Evolutionary conservation across 345 rosid genomes (phyloP).

Genomic region (Populus davidiana): DNA sequence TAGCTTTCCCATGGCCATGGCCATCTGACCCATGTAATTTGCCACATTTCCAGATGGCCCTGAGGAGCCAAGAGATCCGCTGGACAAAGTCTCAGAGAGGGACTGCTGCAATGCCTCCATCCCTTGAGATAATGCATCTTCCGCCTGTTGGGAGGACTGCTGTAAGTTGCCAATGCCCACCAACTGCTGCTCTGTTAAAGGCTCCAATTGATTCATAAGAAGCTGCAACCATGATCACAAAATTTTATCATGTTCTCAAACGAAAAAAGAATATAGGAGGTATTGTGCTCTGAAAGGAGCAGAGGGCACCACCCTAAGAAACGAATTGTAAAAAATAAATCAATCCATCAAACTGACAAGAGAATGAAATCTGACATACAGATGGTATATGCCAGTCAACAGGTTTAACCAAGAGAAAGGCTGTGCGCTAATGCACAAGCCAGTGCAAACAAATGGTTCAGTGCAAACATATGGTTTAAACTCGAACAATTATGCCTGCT

Average conservation of each 20-base stretch:
- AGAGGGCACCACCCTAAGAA: neutral
- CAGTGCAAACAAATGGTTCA: neutral
- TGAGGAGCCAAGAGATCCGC: conserved; percentile 78
- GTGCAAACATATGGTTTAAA: neutral
- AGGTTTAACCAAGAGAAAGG: neutral
- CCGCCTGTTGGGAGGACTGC: conserved; percentile 98
- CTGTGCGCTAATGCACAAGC: neutral
- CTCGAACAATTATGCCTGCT: neutral
- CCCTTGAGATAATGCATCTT: conserved; percentile 98
- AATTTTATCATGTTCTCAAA: neutral
- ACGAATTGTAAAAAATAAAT: neutral
- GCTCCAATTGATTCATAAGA: conserved; percentile 84
- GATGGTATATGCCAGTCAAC: neutral
- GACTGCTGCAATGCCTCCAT: conserved; percentile 99
- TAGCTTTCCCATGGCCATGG: conserved; percentile 99
- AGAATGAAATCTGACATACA: neutral
- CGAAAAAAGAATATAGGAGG: neutral
- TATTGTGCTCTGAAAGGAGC: neutral
- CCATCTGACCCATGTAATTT: conserved; percentile 99
- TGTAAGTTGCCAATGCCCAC: conserved; percentile 73
- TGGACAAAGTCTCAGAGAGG: conserved; percentile 81
- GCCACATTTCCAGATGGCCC: conserved; percentile 88
- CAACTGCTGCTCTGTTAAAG: conserved; percentile 90
- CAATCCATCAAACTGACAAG: neutral
- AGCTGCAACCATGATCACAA: conserved; percentile 50